phyloP scores from a whole-genome alignment of 306 rosid species.

The Acmispon strigosus region DNA sequence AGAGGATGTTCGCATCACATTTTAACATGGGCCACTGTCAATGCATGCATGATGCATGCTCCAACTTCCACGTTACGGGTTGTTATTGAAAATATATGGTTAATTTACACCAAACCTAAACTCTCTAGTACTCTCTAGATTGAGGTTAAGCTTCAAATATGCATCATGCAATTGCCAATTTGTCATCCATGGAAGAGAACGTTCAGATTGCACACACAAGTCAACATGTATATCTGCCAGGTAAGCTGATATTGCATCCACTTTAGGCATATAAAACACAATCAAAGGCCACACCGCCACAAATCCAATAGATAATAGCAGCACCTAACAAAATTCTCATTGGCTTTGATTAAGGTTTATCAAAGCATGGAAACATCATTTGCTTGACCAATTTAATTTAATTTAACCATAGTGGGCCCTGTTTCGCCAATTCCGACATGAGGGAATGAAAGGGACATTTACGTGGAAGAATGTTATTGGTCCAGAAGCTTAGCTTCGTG shows the following conservation, averaged over 20 bases:
- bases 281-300: neutral
- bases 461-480: constrained; percentile 26
- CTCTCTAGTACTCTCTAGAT: neutral
- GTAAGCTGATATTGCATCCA: neutral
- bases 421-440: constrained; percentile 44
- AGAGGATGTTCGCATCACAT: neutral
- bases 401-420: constrained; percentile 10
- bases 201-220: neutral
- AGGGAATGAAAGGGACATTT: neutral
- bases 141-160: neutral
- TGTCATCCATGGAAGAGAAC: neutral
- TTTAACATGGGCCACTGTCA: neutral
- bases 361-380: neutral
- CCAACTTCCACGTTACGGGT: neutral
- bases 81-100: neutral
- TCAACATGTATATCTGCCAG: neutral
- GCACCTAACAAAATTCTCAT: neutral
- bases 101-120: neutral
- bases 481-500: neutral
- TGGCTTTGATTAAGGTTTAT: neutral
- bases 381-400: neutral
- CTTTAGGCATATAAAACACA: too few relatives aligned
- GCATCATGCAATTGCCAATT: neutral
- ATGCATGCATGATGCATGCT: neutral
- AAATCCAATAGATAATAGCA: neutral